Conservation (phyloP, 371 early-diverging fungal genomes). For the Syncephalastrum monosporum region DNA sequence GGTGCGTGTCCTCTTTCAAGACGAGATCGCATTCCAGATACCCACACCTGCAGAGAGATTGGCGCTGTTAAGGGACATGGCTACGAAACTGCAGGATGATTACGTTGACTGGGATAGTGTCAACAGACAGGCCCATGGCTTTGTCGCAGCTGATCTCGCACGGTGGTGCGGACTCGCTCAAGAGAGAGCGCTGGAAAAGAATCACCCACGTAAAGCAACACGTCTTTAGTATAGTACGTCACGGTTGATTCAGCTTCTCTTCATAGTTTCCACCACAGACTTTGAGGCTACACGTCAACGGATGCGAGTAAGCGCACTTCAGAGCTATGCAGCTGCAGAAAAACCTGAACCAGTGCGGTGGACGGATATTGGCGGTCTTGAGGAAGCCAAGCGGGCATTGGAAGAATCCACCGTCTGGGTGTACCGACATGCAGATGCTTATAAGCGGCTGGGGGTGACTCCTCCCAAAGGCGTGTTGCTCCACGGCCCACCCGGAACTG, state of each 20-base stretch:
- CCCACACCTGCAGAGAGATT: constrained; percentile 55
- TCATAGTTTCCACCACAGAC: constrained; percentile 15
- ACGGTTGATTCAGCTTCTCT: not conserved
- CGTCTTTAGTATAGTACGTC: not conserved
- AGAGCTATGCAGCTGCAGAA: constrained; percentile 40
- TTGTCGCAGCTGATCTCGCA: constrained; percentile 56
- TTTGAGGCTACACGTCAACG: constrained; percentile 32
- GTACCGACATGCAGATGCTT: constrained; percentile 63
- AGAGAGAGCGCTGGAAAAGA: constrained; percentile 16
- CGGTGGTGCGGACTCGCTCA: constrained; percentile 51
- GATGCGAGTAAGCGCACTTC: constrained; percentile 37
- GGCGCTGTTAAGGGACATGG: constrained; percentile 35
- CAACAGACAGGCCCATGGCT: constrained; percentile 52
- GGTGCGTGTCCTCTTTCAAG: constrained; percentile 25
- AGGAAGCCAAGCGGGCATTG: constrained; percentile 80
- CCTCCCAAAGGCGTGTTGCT: constrained; percentile 75
- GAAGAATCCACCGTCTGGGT: constrained; percentile 94
- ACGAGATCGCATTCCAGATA: constrained; percentile 45
- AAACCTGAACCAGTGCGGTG: constrained; percentile 65
- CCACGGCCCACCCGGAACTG: constrained; percentile 93
- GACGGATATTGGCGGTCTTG: constrained; percentile 95
- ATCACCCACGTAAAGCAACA: constrained; percentile 10
- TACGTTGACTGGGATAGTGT: constrained; percentile 20
- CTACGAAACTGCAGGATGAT: not conserved
- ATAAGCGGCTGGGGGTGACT: constrained; percentile 59